phyloP scores from a whole-genome alignment of 1,284 basidiomycete genomes.

The Pyrrhoderma lamaoense region DNA sequence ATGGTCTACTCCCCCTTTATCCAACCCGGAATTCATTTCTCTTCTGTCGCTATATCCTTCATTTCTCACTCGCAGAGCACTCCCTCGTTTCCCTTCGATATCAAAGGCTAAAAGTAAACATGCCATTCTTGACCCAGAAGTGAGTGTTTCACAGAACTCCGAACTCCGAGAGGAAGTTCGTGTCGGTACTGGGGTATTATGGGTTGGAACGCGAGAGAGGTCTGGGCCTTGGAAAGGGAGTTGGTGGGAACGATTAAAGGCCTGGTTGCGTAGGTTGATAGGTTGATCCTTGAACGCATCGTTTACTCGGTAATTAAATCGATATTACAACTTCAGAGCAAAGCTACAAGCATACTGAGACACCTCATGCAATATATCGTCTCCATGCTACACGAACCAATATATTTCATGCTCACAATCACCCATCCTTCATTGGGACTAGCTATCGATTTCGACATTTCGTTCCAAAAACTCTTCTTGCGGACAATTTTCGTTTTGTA shows the following conservation, averaged over 20 bases:
- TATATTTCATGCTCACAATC: too few relatives aligned
- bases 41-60: conserved; percentile 62
- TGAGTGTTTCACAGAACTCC: conserved; percentile 47
- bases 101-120: conserved; percentile 15
- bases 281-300: not conserved
- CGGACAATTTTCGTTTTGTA: too few relatives aligned
- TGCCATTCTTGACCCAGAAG: conserved; percentile 49
- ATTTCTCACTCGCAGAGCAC: conserved; percentile 52
- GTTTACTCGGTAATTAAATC: not conserved
- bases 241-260: conserved; percentile 65
- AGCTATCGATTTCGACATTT: too few relatives aligned
- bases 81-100: conserved; percentile 52
- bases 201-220: conserved; percentile 51
- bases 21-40: conserved; percentile 56
- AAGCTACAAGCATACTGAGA: too few relatives aligned
- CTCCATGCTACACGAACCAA: too few relatives aligned
- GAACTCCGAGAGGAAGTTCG: conserved; percentile 50
- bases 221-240: conserved; percentile 56
- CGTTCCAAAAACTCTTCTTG: too few relatives aligned
- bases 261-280: conserved; percentile 55
- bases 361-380: too few relatives aligned
- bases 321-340: too few relatives aligned
- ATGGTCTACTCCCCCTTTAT: conserved; percentile 65
- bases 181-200: conserved; percentile 68
- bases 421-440: too few relatives aligned